phyloP scores from a whole-genome alignment of 352 stramenopile genomes.

The Phytophthora fragariae region DNA sequence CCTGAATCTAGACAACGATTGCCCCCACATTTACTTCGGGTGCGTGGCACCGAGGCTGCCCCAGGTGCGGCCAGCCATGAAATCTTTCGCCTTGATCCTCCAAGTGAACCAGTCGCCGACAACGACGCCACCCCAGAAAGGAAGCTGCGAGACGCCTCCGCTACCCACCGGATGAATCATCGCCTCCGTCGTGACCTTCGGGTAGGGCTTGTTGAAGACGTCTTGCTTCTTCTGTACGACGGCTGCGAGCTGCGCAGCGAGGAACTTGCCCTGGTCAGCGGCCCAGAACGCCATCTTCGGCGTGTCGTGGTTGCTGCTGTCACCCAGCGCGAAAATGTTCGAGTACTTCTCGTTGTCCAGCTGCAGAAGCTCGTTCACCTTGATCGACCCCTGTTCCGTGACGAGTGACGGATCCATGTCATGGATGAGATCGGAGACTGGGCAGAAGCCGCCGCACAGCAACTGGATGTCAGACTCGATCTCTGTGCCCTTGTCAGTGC shows the following conservation, averaged over 20 bases:
- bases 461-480: slow-evolving; percentile 67
- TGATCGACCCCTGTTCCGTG: slow-evolving; percentile 42
- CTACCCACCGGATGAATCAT: slow-evolving; percentile 48
- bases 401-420: slow-evolving; percentile 48
- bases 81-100: slow-evolving; percentile 52
- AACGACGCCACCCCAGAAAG: slow-evolving; percentile 47
- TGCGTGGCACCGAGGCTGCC: slow-evolving; percentile 27
- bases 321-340: slow-evolving; percentile 59
- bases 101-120: slow-evolving; percentile 48
- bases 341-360: slow-evolving; percentile 48
- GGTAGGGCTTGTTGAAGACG: slow-evolving; percentile 31
- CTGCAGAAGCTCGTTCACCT: slow-evolving; percentile 61
- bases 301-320: slow-evolving; percentile 53
- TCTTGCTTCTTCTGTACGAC: slow-evolving; percentile 38
- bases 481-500: slow-evolving; percentile 52
- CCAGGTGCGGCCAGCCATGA: slow-evolving; percentile 48
- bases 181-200: slow-evolving; percentile 35
- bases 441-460: slow-evolving; percentile 38
- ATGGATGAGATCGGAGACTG: slow-evolving; percentile 41
- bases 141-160: slow-evolving; percentile 54
- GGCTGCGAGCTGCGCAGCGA: slow-evolving; percentile 40
- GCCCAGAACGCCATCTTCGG: slow-evolving; percentile 57
- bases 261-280: slow-evolving; percentile 47
- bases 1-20: not conserved
- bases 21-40: slow-evolving; percentile 19